Conservation (phyloP, 768 basidiomycete species). For the Boletellus emodensis region DNA sequence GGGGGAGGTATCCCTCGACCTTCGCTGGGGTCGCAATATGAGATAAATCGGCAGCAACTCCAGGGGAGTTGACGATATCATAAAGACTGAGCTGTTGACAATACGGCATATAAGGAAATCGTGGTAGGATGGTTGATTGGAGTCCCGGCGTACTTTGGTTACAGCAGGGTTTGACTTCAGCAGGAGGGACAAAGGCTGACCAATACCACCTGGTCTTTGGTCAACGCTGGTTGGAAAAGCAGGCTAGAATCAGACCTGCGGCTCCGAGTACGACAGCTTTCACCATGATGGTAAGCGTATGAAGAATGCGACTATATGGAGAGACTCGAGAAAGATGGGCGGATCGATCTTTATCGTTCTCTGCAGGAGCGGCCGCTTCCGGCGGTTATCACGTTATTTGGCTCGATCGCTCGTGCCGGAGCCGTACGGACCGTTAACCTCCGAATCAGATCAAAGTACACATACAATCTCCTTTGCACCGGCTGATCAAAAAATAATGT, state of each 20-base stretch:
- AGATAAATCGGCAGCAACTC: constrained; percentile 91
- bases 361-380: not conserved
- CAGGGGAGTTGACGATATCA: constrained; percentile 98
- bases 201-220: constrained; percentile 76
- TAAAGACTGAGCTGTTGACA: constrained; percentile 68
- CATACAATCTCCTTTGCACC: not conserved
- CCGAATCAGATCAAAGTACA: not conserved
- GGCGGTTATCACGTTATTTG: constrained; percentile 14
- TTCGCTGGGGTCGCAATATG: constrained; percentile 90
- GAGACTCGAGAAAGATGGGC: not conserved
- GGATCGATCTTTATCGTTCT: constrained; percentile 15
- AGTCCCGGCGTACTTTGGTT: constrained; percentile 52
- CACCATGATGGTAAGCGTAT: constrained; percentile 23
- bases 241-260: constrained; percentile 53
- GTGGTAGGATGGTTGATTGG: not conserved
- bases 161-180: constrained; percentile 82
- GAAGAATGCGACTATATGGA: not conserved
- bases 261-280: constrained; percentile 97
- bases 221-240: constrained; percentile 1
- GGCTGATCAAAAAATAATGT: not conserved
- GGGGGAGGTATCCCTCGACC: constrained; percentile 75
- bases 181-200: constrained; percentile 91
- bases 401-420: not conserved
- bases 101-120: not conserved
- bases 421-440: not conserved